phyloP scores from a whole-genome alignment of 2,329 filamentous ascomycete genomes.

The Colletotrichum tabaci region DNA sequence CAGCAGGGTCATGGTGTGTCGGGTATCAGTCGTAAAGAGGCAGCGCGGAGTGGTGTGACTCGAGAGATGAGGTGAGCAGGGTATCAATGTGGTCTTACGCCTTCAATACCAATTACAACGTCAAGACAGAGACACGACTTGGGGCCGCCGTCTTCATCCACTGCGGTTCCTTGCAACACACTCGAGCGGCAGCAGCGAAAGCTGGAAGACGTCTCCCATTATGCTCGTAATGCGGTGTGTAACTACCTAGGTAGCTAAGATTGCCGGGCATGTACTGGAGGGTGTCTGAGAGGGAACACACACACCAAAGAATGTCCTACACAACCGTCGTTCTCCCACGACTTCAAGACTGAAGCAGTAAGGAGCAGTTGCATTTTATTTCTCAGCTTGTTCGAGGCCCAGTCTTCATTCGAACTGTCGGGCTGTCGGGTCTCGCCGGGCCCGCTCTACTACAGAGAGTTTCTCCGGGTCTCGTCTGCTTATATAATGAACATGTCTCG shows the following conservation, averaged over 20 bases:
- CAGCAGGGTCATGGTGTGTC: constrained; percentile 3
- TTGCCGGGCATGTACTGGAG: neutral
- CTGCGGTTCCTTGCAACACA: neutral
- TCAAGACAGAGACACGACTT: neutral
- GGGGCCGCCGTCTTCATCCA: neutral
- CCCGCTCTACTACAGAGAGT: neutral
- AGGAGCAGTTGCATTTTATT: neutral
- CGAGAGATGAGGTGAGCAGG: constrained; percentile 4
- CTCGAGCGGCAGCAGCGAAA: neutral
- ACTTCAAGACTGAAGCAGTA: neutral
- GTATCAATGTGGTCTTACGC: neutral
- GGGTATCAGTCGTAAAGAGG: constrained; percentile 1
- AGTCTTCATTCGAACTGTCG: neutral
- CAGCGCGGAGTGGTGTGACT: constrained; percentile 8
- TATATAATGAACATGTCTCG: neutral
- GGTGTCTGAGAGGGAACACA: neutral
- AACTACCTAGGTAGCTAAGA: neutral
- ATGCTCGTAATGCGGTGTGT: neutral
- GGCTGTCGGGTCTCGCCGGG: neutral
- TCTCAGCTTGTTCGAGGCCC: neutral
- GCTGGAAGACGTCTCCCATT: neutral
- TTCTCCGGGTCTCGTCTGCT: neutral
- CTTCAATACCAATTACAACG: neutral
- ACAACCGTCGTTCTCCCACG: neutral
- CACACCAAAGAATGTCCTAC: neutral